Evolutionary conservation across 495 filamentous ascomycete species (phyloP).

Genomic region (Coniosporium apollinis): DNA sequence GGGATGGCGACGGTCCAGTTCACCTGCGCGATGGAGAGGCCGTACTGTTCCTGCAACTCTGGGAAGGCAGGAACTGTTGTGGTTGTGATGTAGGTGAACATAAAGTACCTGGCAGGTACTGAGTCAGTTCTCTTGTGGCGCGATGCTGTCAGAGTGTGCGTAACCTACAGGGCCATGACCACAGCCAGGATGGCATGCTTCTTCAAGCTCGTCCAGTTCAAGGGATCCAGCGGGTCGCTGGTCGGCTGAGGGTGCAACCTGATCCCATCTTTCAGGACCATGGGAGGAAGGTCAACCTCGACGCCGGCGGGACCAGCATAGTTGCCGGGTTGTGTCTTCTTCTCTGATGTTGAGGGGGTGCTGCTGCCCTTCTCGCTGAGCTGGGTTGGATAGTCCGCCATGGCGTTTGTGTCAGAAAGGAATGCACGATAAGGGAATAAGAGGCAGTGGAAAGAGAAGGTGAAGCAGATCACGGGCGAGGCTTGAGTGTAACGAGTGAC

Average conservation of each 20-base stretch:
- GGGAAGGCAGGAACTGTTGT: constrained; percentile 43
- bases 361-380: too few species aligned
- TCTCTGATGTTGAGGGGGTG: too few species aligned
- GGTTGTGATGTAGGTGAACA: constrained; percentile 49
- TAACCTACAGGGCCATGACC: constrained; percentile 39
- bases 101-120: constrained; percentile 43
- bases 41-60: constrained; percentile 32
- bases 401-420: too few species aligned
- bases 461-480: too few species aligned
- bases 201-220: constrained; percentile 36
- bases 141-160: background rate
- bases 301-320: background rate
- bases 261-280: constrained; percentile 24
- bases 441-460: too few species aligned
- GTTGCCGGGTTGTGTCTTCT: background rate
- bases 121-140: too few species aligned
- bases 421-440: too few species aligned
- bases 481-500: too few species aligned
- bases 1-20: constrained; percentile 52
- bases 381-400: too few species aligned
- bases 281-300: background rate
- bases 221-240: constrained; percentile 37
- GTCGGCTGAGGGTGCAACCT: constrained; percentile 34
- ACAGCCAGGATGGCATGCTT: constrained; percentile 37
- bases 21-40: constrained; percentile 32